Conservation (phyloP, 1,284 basidiomycete genomes). For the Meira miltonrushii region DNA sequence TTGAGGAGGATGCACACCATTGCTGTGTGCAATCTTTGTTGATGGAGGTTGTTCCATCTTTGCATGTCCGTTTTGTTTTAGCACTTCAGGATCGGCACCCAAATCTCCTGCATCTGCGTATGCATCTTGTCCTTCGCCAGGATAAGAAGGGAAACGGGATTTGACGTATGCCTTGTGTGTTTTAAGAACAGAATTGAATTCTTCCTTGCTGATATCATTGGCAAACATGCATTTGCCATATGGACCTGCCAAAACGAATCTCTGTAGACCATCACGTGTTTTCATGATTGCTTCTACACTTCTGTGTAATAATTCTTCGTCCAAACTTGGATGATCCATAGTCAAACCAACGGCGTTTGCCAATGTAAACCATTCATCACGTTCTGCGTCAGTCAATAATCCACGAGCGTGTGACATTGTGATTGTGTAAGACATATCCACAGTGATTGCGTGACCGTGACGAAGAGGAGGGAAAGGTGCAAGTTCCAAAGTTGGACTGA, state of each 20-base stretch:
- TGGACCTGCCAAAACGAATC: constrained; percentile 55
- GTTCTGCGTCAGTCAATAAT: constrained; percentile 53
- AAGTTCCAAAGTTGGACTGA: constrained; percentile 55
- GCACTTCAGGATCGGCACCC: constrained; percentile 51
- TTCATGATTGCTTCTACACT: constrained; percentile 55
- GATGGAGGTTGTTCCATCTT: too few species aligned
- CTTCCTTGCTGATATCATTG: constrained; percentile 55
- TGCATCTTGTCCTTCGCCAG: constrained; percentile 52
- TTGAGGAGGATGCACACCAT: too few species aligned
- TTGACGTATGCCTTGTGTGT: constrained; percentile 55
- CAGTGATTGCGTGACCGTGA: constrained; percentile 55
- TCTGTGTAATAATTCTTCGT: constrained; percentile 52
- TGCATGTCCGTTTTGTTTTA: constrained; percentile 14
- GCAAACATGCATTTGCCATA: constrained; percentile 55
- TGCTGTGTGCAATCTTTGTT: too few species aligned
- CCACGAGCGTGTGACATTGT: constrained; percentile 55
- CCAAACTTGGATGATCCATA: constrained; percentile 55
- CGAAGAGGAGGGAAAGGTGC: constrained; percentile 41
- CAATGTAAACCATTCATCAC: constrained; percentile 55
- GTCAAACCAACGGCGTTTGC: constrained; percentile 54
- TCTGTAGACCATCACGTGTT: constrained; percentile 56
- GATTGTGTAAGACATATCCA: constrained; percentile 57
- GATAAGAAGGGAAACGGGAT: constrained; percentile 42
- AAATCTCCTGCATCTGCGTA: constrained; percentile 56
- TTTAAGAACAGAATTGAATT: constrained; percentile 53